Evolutionary conservation across 495 filamentous ascomycete genomes (phyloP).

Genomic region (Achaetomiella virescens): DNA sequence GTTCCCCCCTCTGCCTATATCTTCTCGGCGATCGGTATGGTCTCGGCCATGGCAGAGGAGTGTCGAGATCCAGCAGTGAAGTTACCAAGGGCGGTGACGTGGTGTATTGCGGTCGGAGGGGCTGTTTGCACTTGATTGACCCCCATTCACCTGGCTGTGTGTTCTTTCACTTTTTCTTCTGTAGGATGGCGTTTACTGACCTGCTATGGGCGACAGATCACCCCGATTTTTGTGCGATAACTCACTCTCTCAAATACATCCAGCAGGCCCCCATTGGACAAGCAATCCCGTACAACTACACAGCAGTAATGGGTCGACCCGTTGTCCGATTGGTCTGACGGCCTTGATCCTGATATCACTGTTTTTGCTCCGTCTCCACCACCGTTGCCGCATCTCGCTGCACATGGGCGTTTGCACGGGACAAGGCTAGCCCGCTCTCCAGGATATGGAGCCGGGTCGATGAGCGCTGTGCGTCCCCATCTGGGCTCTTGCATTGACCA

Average conservation of each 20-base stretch:
- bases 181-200: conserved; percentile 38
- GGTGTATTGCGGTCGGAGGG: conserved; percentile 53
- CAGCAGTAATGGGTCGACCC: conserved; percentile 52
- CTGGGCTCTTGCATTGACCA: conserved; percentile 52
- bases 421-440: conserved; percentile 63
- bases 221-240: conserved; percentile 59
- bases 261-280: conserved; percentile 50
- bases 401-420: conserved; percentile 57
- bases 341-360: conserved; percentile 66
- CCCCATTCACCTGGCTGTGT: conserved; percentile 28
- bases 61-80: conserved; percentile 51
- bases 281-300: conserved; percentile 53
- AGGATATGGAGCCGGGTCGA: conserved; percentile 56
- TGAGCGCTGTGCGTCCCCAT: conserved; percentile 44
- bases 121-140: conserved; percentile 44
- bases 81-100: conserved; percentile 52
- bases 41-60: conserved; percentile 52
- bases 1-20: conserved; percentile 48
- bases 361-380: conserved; percentile 55
- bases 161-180: too few relatives aligned
- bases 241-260: conserved; percentile 47
- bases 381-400: conserved; percentile 54
- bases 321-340: conserved; percentile 65
- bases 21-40: conserved; percentile 56
- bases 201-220: conserved; percentile 25